phyloP scores from a whole-genome alignment of 345 rosid genomes.

The Alliaria petiolata region DNA sequence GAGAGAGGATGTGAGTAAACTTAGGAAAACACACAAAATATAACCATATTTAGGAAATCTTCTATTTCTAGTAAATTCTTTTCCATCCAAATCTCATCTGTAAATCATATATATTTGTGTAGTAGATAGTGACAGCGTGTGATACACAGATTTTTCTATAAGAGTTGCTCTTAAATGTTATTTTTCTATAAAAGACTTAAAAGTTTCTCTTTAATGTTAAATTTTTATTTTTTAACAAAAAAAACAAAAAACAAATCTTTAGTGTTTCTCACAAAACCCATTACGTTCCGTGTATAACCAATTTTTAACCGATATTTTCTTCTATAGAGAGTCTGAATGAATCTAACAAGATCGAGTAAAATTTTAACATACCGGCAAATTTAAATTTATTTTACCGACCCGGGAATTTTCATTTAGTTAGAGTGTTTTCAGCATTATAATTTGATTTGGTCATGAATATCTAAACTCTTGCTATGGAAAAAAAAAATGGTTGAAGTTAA shows the following conservation, averaged over 20 bases:
- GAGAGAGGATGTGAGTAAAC: conserved; percentile 30
- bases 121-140: background rate
- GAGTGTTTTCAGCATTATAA: background rate
- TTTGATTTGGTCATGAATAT: background rate
- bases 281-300: too few relatives aligned
- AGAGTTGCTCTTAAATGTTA: background rate
- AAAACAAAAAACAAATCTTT: too few relatives aligned
- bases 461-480: background rate
- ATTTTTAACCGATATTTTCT: background rate
- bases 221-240: too few relatives aligned
- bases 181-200: conserved; percentile 22
- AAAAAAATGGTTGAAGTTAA: too few relatives aligned
- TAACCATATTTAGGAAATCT: conserved; percentile 20
- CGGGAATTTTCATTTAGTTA: background rate
- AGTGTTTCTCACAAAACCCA: too few relatives aligned
- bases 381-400: background rate
- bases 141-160: background rate
- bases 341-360: background rate
- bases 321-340: background rate
- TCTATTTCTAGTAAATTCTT: conserved; percentile 13
- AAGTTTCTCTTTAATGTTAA: background rate
- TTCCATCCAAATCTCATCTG: conserved; percentile 26
- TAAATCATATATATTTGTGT: background rate
- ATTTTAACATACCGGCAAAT: background rate
- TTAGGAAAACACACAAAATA: conserved; percentile 10